Base-by-base conservation (phyloP, 2,329 filamentous ascomycete species). In the Xylariaceae sp. region DNA sequence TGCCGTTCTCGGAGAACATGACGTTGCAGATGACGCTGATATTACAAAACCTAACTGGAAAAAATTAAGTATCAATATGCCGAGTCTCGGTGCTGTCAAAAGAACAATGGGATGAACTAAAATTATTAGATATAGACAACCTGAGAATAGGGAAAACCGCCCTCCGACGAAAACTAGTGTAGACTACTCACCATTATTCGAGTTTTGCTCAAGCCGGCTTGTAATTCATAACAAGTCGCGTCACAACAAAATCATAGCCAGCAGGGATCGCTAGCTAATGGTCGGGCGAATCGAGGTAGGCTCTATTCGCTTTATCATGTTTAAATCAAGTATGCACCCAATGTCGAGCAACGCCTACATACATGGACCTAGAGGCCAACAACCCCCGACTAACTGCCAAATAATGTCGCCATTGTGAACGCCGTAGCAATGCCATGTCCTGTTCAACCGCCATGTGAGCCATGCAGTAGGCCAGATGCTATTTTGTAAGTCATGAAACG, bases 401-500 rank as follows among this genome's bases (percentile, higher is more conserved):
- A 51, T 57, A 16, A 41, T 42, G 20, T 23, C 60, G 60, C 58
- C 52, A 62, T 48, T 58, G 52, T 48, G 56, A 64, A 63, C 61
- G 61, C 61, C 61, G 57, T 52, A 59, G 56, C 58, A 51, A 64
- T 64, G 57, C 61, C 61, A 64, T 62, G 58, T 62, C 61, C 59
- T 57, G 55, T 57, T 55, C 49, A 62, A 60, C 54, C 59, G 52
- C 47, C 61, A 59, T 53, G 48, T 60, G 48, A 56, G 51, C 52
- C 61, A 55, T 37, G 54, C 56, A 56, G 56, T 52, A 56, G 49
- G 62, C 61, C 61, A 54, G 53, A 68, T 69, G 65, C 65, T 68
- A 63, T 61, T 37, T n/a, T 63, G 65, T 64, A 64, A 65, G 66
- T 65, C 66, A 65, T 61, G 59, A 68, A 64, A 65, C 61, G 52